These are phyloP conservation scores for Phaeoacremonium minimum DNA, from an alignment of 2,329 filamentous ascomycete species.

Conservation along the genomic window DNA sequence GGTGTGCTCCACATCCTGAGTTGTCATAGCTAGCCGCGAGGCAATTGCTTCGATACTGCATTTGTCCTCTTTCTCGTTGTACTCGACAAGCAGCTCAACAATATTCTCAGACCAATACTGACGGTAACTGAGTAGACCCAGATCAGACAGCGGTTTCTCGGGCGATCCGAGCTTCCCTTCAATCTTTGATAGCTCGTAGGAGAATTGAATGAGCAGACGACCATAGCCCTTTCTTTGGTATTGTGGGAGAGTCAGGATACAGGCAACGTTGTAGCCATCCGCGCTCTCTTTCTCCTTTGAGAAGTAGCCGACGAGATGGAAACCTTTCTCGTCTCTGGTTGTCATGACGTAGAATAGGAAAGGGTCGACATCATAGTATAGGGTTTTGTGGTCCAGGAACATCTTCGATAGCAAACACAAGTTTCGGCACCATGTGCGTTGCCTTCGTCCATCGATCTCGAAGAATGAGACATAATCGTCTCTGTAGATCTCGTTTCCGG, in stretches of 20 bases:
- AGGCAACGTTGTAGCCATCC: constrained; percentile 96
- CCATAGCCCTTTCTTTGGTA: constrained; percentile 95
- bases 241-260: constrained; percentile 93
- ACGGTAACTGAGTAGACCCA: constrained; percentile 88
- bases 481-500: constrained; percentile 96
- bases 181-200: constrained; percentile 92
- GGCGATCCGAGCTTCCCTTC: constrained; percentile 94
- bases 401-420: constrained; percentile 92
- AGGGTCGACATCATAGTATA: constrained; percentile 99
- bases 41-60: constrained; percentile 86
- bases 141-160: constrained; percentile 91
- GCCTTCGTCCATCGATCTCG: constrained; percentile 91
- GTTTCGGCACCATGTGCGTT: constrained; percentile 95
- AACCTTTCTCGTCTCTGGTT: constrained; percentile 80
- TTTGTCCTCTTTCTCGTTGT: constrained; percentile 62
- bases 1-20: constrained; percentile 92
- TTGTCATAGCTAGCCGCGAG: constrained; percentile 83
- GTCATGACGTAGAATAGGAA: constrained; percentile 99
- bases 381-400: constrained; percentile 95
- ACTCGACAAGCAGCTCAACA: constrained; percentile 76
- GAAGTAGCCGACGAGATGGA: constrained; percentile 98
- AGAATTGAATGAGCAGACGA: constrained; percentile 90
- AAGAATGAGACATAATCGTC: constrained; percentile 94
- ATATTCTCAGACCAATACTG: constrained; percentile 98
- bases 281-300: constrained; percentile 97